phyloP scores from a whole-genome alignment of 192 early-diverging fungal species.

The Phlyctochytrium bullatum region DNA sequence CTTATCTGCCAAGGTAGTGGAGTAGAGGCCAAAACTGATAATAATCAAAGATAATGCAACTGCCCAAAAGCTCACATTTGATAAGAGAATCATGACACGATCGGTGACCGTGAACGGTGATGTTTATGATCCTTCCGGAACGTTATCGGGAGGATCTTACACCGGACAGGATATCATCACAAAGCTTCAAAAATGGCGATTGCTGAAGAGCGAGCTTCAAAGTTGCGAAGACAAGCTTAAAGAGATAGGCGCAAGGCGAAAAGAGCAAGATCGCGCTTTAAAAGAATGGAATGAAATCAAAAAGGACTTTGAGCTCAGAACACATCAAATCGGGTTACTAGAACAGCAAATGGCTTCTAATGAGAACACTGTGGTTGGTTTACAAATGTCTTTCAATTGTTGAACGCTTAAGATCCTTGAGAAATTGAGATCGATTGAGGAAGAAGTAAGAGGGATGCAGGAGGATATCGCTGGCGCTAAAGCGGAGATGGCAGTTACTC shows the following conservation, averaged over 20 bases:
- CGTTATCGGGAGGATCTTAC: conserved; percentile 87
- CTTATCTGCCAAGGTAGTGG: conserved; percentile 73
- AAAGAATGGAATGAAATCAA: conserved; percentile 56
- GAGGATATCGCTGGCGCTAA: conserved; percentile 62
- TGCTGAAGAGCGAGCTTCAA: conserved; percentile 48
- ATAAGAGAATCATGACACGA: conserved; percentile 74
- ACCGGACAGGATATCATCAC: background rate
- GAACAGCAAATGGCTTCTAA: conserved; percentile 79
- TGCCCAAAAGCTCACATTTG: conserved; percentile 86
- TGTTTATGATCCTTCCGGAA: conserved; percentile 92
- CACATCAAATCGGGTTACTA: conserved; percentile 72
- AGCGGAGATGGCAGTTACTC: conserved; percentile 44
- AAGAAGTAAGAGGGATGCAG: conserved; percentile 64
- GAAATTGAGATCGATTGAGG: conserved; percentile 64
- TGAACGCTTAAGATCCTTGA: conserved; percentile 45
- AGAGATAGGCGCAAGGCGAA: conserved; percentile 53
- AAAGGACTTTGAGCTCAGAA: conserved; percentile 59
- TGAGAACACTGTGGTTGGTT: conserved; percentile 62
- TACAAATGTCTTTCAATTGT: background rate
- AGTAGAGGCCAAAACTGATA: conserved; percentile 1
- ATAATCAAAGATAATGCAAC: conserved; percentile 61
- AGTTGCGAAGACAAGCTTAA: conserved; percentile 35
- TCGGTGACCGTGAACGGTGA: conserved; percentile 98
- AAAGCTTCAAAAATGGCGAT: conserved; percentile 55
- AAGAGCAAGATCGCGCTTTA: conserved; percentile 51